phyloP scores from a whole-genome alignment of 2,329 filamentous ascomycete species.

The Trichoderma brevicompactum region DNA sequence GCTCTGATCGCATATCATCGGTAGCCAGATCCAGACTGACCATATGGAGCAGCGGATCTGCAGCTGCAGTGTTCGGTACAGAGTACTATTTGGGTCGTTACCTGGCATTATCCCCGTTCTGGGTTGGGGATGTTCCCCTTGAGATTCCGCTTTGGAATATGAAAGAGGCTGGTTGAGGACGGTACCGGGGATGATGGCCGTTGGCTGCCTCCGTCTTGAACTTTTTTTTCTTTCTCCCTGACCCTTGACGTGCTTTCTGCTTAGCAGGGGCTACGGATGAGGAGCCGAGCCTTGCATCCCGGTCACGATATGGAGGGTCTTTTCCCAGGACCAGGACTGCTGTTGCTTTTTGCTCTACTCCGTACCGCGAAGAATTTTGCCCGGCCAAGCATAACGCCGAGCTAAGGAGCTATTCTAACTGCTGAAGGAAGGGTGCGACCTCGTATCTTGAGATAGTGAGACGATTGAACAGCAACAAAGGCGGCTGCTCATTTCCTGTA shows the following conservation, averaged over 20 bases:
- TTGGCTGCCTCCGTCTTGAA: constrained; percentile 24
- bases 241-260: constrained; percentile 1
- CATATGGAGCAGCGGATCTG: not conserved
- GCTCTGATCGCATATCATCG: not conserved
- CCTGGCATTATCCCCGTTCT: not conserved
- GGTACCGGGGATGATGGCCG: not conserved
- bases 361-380: not conserved
- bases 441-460: constrained; percentile 23
- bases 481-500: constrained; percentile 16
- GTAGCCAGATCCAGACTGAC: not conserved
- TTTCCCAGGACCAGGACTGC: not conserved
- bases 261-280: constrained; percentile 2
- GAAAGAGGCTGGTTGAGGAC: not conserved
- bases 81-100: not conserved
- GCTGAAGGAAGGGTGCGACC: constrained; percentile 17
- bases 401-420: constrained; percentile 9
- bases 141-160: not conserved
- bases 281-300: constrained; percentile 13
- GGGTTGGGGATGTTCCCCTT: not conserved
- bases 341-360: not conserved
- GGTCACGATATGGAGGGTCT: not conserved
- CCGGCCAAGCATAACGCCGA: not conserved
- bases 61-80: not conserved
- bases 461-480: constrained; percentile 5
- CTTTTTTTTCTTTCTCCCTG: not conserved